phyloP scores from a whole-genome alignment of 176 grass and related monocot species.

The Guadua angustifolia region DNA sequence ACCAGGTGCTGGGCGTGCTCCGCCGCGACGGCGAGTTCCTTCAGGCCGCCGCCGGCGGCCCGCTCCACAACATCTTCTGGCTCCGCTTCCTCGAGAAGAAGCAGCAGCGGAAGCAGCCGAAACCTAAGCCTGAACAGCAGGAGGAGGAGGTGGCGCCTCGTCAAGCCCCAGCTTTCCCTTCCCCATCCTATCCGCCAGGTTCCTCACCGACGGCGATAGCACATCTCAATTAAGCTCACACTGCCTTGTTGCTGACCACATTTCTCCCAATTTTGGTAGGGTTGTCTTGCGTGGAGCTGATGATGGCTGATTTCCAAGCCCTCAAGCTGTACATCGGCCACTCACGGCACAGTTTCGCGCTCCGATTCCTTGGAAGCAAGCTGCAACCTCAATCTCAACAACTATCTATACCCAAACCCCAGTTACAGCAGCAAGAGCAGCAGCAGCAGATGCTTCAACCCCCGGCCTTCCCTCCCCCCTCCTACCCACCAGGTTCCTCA shows the following conservation, averaged over 20 bases:
- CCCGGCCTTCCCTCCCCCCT: slow-evolving; percentile 39
- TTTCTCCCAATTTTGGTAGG: slow-evolving; percentile 34
- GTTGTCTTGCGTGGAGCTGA: slow-evolving; percentile 68
- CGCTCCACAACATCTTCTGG: slow-evolving; percentile 66
- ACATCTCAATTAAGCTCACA: slow-evolving; percentile 31
- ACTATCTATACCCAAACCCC: slow-evolving; percentile 29
- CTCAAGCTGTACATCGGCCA: slow-evolving; percentile 72
- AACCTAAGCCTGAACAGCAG: slow-evolving; percentile 6
- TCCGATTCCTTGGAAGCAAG: slow-evolving; percentile 38
- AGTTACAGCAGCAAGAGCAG: slow-evolving; percentile 27
- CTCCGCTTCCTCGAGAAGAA: slow-evolving; percentile 79
- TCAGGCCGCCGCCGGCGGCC: slow-evolving; percentile 39
- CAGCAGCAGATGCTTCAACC: slow-evolving; percentile 39
- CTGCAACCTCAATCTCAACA: slow-evolving; percentile 1
- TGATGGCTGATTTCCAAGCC: slow-evolving; percentile 81
- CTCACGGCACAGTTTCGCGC: slow-evolving; percentile 35
- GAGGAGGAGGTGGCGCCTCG: neutral
- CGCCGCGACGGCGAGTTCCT: slow-evolving; percentile 69
- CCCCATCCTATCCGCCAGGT: slow-evolving; percentile 64
- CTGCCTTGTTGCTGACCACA: slow-evolving; percentile 13
- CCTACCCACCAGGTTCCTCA: slow-evolving; percentile 50
- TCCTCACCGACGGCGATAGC: neutral
- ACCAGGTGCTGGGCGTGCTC: slow-evolving; percentile 65
- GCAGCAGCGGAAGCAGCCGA: slow-evolving; percentile 28
- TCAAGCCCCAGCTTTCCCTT: slow-evolving; percentile 40